phyloP scores from a whole-genome alignment of 1,284 basidiomycete species.

The Ceratobasidium theobromae region DNA sequence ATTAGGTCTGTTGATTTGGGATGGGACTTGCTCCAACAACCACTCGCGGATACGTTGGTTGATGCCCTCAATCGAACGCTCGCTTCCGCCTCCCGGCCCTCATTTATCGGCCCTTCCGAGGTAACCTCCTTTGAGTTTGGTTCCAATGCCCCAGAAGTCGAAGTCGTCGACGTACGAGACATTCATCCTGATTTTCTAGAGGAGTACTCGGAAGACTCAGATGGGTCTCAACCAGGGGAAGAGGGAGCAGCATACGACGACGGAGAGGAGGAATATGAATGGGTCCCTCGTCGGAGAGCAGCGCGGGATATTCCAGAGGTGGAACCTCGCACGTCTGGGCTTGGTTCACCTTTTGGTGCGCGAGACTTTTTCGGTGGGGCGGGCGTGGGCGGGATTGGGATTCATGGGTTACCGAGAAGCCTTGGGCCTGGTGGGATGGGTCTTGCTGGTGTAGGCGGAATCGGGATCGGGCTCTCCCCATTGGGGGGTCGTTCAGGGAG shows the following conservation, averaged over 20 bases:
- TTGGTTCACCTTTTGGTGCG: conserved; percentile 14
- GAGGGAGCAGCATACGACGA: conserved; percentile 38
- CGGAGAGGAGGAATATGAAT: conserved; percentile 42
- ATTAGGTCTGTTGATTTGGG: conserved; percentile 25
- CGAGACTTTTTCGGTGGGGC: conserved; percentile 30
- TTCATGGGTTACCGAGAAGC: conserved; percentile 25
- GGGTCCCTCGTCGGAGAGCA: conserved; percentile 69
- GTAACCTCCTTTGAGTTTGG: conserved; percentile 89
- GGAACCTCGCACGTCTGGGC: conserved; percentile 43
- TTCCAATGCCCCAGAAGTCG: conserved; percentile 75
- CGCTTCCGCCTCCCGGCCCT: conserved; percentile 68
- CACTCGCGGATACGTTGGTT: conserved; percentile 69
- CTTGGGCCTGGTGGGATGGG: conserved; percentile 22
- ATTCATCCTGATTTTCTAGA: conserved; percentile 92
- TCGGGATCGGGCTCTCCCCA: conserved; percentile 27
- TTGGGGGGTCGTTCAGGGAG: conserved; percentile 6
- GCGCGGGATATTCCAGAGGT: conserved; percentile 54
- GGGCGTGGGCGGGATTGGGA: conserved; percentile 26
- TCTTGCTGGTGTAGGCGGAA: conserved; percentile 13
- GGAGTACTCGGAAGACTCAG: conserved; percentile 66
- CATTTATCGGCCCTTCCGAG: conserved; percentile 89
- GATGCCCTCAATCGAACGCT: conserved; percentile 81
- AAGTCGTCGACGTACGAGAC: conserved; percentile 89
- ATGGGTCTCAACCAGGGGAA: conserved; percentile 38
- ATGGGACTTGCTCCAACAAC: conserved; percentile 20